phyloP scores from a whole-genome alignment of 257 asterid genomes.

The Nicotiana undulata region DNA sequence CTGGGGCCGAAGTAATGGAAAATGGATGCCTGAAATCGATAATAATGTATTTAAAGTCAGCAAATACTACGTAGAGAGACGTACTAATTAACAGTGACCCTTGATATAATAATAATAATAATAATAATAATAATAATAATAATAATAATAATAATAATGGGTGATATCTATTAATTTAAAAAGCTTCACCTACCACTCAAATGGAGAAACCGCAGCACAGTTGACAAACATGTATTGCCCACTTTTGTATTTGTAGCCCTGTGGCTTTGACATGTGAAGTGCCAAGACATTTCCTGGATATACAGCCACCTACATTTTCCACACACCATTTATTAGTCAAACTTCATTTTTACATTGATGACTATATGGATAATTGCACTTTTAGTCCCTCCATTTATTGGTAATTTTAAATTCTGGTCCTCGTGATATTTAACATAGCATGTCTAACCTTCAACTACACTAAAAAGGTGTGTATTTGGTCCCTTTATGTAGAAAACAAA shows the following conservation, averaged over 20 bases:
- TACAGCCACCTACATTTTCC: conserved; percentile 55
- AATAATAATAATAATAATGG: not conserved
- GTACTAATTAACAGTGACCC: not conserved
- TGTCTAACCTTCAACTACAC: not conserved
- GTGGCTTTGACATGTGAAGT: conserved; percentile 88
- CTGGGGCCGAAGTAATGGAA: conserved; percentile 80
- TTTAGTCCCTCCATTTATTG: too few species aligned
- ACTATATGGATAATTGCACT: not conserved
- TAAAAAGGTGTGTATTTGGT: not conserved
- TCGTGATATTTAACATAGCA: not conserved
- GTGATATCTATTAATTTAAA: not conserved
- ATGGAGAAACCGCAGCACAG: conserved; percentile 88
- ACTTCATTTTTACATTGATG: not conserved
- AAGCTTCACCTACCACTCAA: conserved; percentile 62
- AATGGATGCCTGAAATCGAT: conserved; percentile 71
- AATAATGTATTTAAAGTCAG: not conserved
- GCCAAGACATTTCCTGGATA: conserved; percentile 82
- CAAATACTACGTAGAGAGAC: not conserved
- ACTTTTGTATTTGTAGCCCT: conserved; percentile 73
- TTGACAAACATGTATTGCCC: conserved; percentile 90
- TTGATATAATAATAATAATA: not conserved
- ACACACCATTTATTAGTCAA: not conserved
- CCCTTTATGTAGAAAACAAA: not conserved
- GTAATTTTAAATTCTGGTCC: not conserved
- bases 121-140: not conserved